Evolutionary conservation across 1,139 yeast genomes (phyloP).

Genomic region (Zygosaccharomyces sapae): DNA sequence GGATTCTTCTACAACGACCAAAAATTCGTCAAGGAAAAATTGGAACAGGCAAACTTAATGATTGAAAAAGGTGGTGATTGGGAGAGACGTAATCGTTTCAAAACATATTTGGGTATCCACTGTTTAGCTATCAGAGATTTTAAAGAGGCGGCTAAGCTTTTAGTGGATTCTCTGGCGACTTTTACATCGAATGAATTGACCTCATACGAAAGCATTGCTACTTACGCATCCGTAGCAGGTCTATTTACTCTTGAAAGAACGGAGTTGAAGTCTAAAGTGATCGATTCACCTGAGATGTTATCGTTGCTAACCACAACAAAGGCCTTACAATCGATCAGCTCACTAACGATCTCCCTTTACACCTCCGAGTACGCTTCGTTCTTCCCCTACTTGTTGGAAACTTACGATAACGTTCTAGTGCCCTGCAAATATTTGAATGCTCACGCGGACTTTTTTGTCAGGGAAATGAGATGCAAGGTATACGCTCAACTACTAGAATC

Average conservation of each 20-base stretch:
- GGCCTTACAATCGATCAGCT: slow-evolving; percentile 73
- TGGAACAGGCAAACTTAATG: slow-evolving; percentile 66
- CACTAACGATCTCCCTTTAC: slow-evolving; percentile 81
- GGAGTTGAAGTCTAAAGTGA: slow-evolving; percentile 74
- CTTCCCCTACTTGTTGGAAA: slow-evolving; percentile 72
- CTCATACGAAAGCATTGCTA: slow-evolving; percentile 84
- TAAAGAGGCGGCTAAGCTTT: slow-evolving; percentile 71
- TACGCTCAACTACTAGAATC: slow-evolving; percentile 91
- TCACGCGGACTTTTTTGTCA: slow-evolving; percentile 77
- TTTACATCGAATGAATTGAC: slow-evolving; percentile 91
- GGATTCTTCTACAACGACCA: slow-evolving; percentile 86
- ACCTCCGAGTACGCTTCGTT: slow-evolving; percentile 82
- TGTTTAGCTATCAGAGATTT: slow-evolving; percentile 85
- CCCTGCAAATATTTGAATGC: slow-evolving; percentile 71
- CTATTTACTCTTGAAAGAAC: slow-evolving; percentile 77
- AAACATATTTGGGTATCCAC: slow-evolving; percentile 86
- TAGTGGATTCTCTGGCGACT: slow-evolving; percentile 90
- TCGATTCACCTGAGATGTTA: slow-evolving; percentile 91
- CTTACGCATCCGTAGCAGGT: slow-evolving; percentile 83
- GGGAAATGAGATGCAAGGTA: slow-evolving; percentile 94
- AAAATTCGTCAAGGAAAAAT: slow-evolving; percentile 60
- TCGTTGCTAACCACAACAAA: slow-evolving; percentile 72
- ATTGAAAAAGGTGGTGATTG: slow-evolving; percentile 98
- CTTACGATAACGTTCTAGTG: slow-evolving; percentile 68
- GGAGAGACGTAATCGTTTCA: slow-evolving; percentile 95